These are phyloP conservation scores for Phialophora verrucosa DNA, from an alignment of 2,329 filamentous ascomycete genomes.

Conservation along the genomic window DNA sequence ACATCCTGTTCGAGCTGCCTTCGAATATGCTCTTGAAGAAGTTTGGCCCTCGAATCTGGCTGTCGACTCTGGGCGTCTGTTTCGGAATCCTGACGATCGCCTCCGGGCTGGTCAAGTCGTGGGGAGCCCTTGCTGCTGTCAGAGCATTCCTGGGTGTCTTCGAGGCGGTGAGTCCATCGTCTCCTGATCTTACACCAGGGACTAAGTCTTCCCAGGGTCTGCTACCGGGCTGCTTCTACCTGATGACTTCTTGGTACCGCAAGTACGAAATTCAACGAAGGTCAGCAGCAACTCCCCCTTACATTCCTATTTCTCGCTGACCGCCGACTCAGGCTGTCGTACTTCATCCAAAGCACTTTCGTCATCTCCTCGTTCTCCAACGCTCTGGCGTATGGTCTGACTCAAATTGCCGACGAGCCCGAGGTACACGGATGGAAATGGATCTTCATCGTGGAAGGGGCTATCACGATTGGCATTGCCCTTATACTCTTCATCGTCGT, in stretches of 20 bases:
- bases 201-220: slow-evolving; percentile 42
- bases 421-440: slow-evolving; percentile 68
- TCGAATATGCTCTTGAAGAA: slow-evolving; percentile 52
- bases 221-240: slow-evolving; percentile 52
- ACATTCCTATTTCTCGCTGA: neutral
- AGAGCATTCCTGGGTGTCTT: slow-evolving; percentile 42
- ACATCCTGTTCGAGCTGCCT: slow-evolving; percentile 71
- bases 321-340: slow-evolving; percentile 37
- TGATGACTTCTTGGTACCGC: slow-evolving; percentile 62
- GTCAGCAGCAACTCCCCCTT: slow-evolving; percentile 30
- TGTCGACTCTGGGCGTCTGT: slow-evolving; percentile 17
- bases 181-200: slow-evolving; percentile 21
- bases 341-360: slow-evolving; percentile 42
- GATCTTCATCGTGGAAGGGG: slow-evolving; percentile 71
- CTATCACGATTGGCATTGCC: slow-evolving; percentile 64
- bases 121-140: slow-evolving; percentile 38
- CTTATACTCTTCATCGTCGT: slow-evolving; percentile 71
- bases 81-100: slow-evolving; percentile 45
- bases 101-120: slow-evolving; percentile 42
- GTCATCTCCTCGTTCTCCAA: slow-evolving; percentile 61
- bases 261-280: slow-evolving; percentile 46
- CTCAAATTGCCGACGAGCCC: slow-evolving; percentile 62
- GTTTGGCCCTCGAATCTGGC: slow-evolving; percentile 27
- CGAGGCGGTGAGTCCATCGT: slow-evolving; percentile 56
- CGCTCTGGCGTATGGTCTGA: slow-evolving; percentile 71